These are phyloP conservation scores for Aquilaria agallochum DNA, from an alignment of 441 rosid genomes.

Conservation along the genomic window DNA sequence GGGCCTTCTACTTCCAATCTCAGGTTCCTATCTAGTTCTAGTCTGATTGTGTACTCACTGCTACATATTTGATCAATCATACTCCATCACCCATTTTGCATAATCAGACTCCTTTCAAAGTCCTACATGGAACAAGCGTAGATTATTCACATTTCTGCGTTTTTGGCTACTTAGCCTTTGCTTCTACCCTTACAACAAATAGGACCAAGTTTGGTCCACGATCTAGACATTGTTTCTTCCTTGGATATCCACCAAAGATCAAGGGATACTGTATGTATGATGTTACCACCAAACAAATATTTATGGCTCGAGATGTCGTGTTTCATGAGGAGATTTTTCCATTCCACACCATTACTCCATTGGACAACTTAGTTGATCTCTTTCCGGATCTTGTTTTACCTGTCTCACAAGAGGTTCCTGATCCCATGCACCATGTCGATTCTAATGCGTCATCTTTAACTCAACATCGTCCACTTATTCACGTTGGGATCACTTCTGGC, in stretches of 20 bases:
- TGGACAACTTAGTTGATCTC: not conserved
- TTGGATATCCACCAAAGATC: not conserved
- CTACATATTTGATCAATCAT: not conserved
- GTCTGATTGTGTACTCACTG: not conserved
- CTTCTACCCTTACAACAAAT: too few relatives aligned
- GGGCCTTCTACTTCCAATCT: not conserved
- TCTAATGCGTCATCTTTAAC: too few relatives aligned
- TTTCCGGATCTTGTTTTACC: not conserved
- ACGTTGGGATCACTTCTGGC: too few relatives aligned
- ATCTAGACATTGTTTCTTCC: not conserved
- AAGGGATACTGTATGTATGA: not conserved
- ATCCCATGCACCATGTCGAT: not conserved
- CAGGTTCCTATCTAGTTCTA: not conserved
- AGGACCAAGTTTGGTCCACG: too few relatives aligned
- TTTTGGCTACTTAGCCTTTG: too few relatives aligned
- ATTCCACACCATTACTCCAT: not conserved
- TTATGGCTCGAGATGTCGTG: not conserved
- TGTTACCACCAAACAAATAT: not conserved
- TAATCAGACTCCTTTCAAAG: too few relatives aligned
- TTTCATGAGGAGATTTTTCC: not conserved
- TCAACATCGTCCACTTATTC: too few relatives aligned
- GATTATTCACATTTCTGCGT: too few relatives aligned
- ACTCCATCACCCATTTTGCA: not conserved
- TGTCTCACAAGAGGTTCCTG: not conserved
- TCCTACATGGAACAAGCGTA: too few relatives aligned